Percentiles rank a stretch among this genome's conserved stretches.
phyloP scores from a whole-genome alignment of 2,329 filamentous ascomycete genomes.

The Ampelomyces quisqualis region DNA sequence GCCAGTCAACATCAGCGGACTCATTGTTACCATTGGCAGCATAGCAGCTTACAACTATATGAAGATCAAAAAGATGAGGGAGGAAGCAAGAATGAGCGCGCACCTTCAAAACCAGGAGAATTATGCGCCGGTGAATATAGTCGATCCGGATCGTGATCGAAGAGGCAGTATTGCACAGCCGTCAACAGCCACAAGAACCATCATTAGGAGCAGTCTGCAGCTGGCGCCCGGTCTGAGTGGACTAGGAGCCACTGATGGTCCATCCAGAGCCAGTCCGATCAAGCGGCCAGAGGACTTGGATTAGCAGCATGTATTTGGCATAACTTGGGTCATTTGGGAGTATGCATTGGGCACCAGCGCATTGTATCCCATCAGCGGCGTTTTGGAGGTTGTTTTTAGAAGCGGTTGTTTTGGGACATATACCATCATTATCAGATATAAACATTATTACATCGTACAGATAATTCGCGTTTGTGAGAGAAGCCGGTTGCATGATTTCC shows the following conservation, averaged over 20 bases:
- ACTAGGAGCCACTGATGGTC: constrained; percentile 23
- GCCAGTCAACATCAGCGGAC: constrained; percentile 79
- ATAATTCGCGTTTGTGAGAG: background rate
- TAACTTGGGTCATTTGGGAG: constrained; percentile 1
- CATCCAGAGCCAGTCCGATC: constrained; percentile 42
- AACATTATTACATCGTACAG: background rate
- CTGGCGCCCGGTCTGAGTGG: constrained; percentile 32
- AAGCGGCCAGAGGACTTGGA: constrained; percentile 52
- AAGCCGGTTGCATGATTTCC: no score
- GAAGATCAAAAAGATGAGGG: constrained; percentile 86
- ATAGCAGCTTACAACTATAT: constrained; percentile 93
- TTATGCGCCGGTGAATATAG: constrained; percentile 40
- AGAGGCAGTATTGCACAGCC: constrained; percentile 17
- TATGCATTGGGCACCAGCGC: constrained; percentile 6
- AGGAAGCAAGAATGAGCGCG: constrained; percentile 62
- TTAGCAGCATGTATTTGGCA: constrained; percentile 17
- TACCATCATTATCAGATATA: constrained; percentile 5
- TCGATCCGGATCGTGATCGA: constrained; percentile 32
- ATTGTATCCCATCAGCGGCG: constrained; percentile 22
- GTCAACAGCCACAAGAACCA: constrained; percentile 24
- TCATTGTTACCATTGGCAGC: constrained; percentile 83
- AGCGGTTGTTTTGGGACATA: constrained; percentile 1
- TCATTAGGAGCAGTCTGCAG: constrained; percentile 43
- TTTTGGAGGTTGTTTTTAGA: constrained; percentile 2
- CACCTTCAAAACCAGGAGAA: constrained; percentile 45